Conservation (phyloP, 2,329 filamentous ascomycete species). For the Myriosclerotinia curreyana region DNA sequence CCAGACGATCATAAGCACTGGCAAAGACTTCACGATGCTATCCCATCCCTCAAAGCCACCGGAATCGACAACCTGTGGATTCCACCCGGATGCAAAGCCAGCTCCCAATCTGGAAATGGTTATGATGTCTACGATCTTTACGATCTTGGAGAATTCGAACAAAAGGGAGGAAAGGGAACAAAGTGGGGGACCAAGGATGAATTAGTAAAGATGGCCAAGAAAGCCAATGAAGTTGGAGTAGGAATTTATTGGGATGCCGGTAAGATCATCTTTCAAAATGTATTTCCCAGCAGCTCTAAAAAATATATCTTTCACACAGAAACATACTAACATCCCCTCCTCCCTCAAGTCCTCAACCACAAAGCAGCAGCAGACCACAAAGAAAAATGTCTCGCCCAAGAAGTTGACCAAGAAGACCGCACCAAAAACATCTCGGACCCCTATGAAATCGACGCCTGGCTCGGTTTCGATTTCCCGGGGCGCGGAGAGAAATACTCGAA, state of each 20-base stretch:
- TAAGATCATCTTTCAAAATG: constrained; percentile 9
- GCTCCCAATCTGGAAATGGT: constrained; percentile 59
- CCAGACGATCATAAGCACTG: constrained; percentile 61
- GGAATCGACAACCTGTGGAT: constrained; percentile 66
- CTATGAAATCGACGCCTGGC: constrained; percentile 65
- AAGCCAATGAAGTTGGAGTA: constrained; percentile 53
- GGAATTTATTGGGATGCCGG: constrained; percentile 63
- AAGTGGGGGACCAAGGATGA: constrained; percentile 69
- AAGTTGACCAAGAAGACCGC: constrained; percentile 61
- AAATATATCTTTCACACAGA: background rate
- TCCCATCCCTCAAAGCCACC: constrained; percentile 54
- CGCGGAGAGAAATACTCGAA: constrained; percentile 57
- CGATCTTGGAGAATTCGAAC: constrained; percentile 69
- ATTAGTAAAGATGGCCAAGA: constrained; percentile 50
- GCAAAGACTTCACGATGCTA: constrained; percentile 51
- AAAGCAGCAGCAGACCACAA: constrained; percentile 66
- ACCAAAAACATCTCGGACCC: constrained; percentile 52
- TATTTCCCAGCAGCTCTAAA: too few species aligned
- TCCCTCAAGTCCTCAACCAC: constrained; percentile 60
- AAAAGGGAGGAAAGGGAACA: constrained; percentile 60
- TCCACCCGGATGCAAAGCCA: constrained; percentile 68
- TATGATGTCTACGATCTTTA: constrained; percentile 70
- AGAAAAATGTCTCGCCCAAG: constrained; percentile 60
- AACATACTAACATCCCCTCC: constrained; percentile 1
- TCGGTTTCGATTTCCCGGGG: constrained; percentile 63